Conservation (phyloP, 1,284 basidiomycete genomes). For the Pseudozyma sp. region DNA sequence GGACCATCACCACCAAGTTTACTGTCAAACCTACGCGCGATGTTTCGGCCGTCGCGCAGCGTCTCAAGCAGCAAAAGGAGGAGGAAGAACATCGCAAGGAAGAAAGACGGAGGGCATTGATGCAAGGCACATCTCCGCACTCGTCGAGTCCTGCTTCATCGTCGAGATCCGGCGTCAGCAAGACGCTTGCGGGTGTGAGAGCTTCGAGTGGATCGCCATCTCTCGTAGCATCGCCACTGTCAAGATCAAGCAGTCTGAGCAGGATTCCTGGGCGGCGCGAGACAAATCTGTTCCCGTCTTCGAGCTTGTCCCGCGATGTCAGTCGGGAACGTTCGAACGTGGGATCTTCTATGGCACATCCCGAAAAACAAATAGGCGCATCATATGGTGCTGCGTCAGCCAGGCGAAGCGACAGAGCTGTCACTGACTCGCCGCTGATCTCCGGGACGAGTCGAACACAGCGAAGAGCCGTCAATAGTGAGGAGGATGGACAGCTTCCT, state of each 20-base stretch:
- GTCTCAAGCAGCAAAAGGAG: conserved; percentile 49
- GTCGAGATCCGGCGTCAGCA: conserved; percentile 20
- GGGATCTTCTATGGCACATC: background rate
- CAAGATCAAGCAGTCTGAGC: conserved; percentile 39
- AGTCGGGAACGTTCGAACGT: conserved; percentile 18
- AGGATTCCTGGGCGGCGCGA: conserved; percentile 29
- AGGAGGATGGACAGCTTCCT: conserved; percentile 3
- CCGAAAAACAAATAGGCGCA: conserved; percentile 13
- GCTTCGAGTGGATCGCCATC: conserved; percentile 1
- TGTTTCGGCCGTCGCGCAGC: conserved; percentile 38
- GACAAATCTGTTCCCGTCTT: conserved; percentile 2
- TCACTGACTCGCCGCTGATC: conserved; percentile 24
- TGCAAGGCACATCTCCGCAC: conserved; percentile 33
- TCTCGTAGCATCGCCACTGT: conserved; percentile 19
- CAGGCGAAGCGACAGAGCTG: conserved; percentile 8
- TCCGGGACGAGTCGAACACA: background rate
- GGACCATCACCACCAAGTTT: conserved; percentile 37
- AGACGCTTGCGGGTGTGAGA: conserved; percentile 19
- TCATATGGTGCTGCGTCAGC: conserved; percentile 5
- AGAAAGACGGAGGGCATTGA: conserved; percentile 37
- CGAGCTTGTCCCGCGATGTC: conserved; percentile 12
- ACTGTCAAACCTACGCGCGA: conserved; percentile 38
- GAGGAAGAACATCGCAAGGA: conserved; percentile 49
- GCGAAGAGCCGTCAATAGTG: background rate
- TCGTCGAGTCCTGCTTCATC: conserved; percentile 14